Evolutionary conservation across 1,284 basidiomycete genomes (phyloP), one percentile per base, ranked within the genome.

Genomic region (Rhodotorula sp.): DNA sequence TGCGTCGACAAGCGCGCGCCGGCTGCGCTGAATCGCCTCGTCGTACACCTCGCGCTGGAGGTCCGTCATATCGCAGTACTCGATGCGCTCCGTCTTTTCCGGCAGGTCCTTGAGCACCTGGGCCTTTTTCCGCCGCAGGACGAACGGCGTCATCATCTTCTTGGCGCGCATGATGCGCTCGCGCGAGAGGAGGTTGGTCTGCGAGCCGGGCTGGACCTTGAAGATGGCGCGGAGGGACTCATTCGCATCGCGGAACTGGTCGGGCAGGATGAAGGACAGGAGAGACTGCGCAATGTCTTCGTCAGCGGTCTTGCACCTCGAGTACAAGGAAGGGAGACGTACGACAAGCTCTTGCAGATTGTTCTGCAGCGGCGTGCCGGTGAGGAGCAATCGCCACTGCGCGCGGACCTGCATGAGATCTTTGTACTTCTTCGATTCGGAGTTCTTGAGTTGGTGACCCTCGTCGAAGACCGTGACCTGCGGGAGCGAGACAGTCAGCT

Each of bases 81-180:
- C 91, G 73, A 97, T 91, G 27, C 89, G 88, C 80, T 97, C 94
- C 13, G 87, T 89, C 84, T 99, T 99, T 73, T 89, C 88, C 1
- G 95, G 94, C 25, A 99, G 87, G 74, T 97, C 93, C 78, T 90
- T 90, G 49, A 99, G 85, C 2, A 99, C 96, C 88, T 96, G 80
- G 74, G 94, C 92, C 83, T 99, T 99, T 75, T 95, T 88, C 61
- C 97, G 87, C 34, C 97, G 90, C 27, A 99, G 86, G 44, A 99
- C 95, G 80, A 99, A 99, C 0, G 97, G 97, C 23, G 92, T 95
- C 90, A 99, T 94, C 94, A 99, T 97, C 81, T 91, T 93, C 83
- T 98, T 97, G 9, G 97, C 97, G 68, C 74, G 72, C 41, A 59
- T 62, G 48, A 79, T 77, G 46, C 78, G 78, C 68, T 67, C 96